Conservation (phyloP, 768 basidiomycete genomes). For the Chalciporus pseudorubinellus region DNA sequence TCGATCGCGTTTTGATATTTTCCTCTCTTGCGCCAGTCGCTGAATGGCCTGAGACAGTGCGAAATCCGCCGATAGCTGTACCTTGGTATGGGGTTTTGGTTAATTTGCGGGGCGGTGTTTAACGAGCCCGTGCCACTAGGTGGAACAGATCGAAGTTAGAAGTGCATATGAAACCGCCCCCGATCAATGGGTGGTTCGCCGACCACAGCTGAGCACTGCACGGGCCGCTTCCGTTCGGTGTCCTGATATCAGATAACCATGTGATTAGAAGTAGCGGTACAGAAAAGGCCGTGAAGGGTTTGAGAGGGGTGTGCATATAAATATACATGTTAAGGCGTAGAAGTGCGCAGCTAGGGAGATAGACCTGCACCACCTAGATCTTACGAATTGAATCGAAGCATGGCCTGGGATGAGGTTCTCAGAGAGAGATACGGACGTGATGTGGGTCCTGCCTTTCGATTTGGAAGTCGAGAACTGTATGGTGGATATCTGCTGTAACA, state of each 20-base stretch:
- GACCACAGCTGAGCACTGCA: conserved; percentile 30
- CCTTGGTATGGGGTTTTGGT: conserved; percentile 11
- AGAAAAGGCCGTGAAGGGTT: conserved; percentile 9
- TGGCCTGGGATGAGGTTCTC: conserved; percentile 13
- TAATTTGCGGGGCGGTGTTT: conserved; percentile 22
- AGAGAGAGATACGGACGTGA: conserved; percentile 19
- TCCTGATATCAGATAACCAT: conserved; percentile 20
- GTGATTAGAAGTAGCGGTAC: conserved; percentile 2
- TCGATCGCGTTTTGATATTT: conserved; percentile 1
- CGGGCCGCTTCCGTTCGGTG: not conserved
- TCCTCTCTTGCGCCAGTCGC: conserved; percentile 10
- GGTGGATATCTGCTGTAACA: conserved; percentile 1
- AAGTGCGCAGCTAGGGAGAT: conserved; percentile 20
- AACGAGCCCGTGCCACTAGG: conserved; percentile 17
- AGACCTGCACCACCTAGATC: not conserved
- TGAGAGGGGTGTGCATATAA: conserved; percentile 1
- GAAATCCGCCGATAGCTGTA: conserved; percentile 7
- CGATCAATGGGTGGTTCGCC: conserved; percentile 25
- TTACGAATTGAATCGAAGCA: conserved; percentile 13
- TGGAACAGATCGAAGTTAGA: conserved; percentile 15
- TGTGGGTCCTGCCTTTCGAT: conserved; percentile 19
- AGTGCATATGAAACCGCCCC: conserved; percentile 20
- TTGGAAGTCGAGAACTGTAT: not conserved
- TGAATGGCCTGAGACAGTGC: conserved; percentile 12
- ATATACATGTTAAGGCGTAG: conserved; percentile 14